phyloP scores from a whole-genome alignment of 2,329 filamentous ascomycete genomes.

The Aspergillus quadrilineatus region DNA sequence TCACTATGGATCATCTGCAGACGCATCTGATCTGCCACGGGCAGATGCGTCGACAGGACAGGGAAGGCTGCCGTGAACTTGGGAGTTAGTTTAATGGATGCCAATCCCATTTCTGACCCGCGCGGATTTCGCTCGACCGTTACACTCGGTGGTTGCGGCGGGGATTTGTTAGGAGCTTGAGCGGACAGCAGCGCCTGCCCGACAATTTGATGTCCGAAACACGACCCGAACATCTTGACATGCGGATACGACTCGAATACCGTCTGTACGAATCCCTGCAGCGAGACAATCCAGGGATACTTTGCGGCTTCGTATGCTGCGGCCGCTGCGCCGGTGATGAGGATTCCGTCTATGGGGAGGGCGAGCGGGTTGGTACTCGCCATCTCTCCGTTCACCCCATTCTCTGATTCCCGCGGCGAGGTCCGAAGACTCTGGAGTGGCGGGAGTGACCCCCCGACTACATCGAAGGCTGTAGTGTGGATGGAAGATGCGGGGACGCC shows the following conservation, averaged over 20 bases:
- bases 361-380: constrained; percentile 9
- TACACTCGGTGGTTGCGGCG: neutral
- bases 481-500: constrained; percentile 21
- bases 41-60: neutral
- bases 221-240: constrained; percentile 36
- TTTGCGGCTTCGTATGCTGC: constrained; percentile 29
- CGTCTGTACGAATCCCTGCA: constrained; percentile 27
- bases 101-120: constrained; percentile 34
- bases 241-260: constrained; percentile 29
- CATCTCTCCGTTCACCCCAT: neutral
- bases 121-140: constrained; percentile 22
- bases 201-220: constrained; percentile 36
- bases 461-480: constrained; percentile 35
- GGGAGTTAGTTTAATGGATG: constrained; percentile 16
- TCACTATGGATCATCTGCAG: constrained; percentile 39
- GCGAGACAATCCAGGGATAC: constrained; percentile 30
- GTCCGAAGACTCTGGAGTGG: constrained; percentile 26
- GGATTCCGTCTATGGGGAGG: constrained; percentile 27
- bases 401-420: neutral
- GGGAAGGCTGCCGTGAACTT: constrained; percentile 14
- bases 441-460: constrained; percentile 30
- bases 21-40: constrained; percentile 17
- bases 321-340: constrained; percentile 34
- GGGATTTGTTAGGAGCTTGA: neutral
- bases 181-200: constrained; percentile 18